phyloP scores from a whole-genome alignment of 139 green algal genomes.

The Haematococcus lacustris region DNA sequence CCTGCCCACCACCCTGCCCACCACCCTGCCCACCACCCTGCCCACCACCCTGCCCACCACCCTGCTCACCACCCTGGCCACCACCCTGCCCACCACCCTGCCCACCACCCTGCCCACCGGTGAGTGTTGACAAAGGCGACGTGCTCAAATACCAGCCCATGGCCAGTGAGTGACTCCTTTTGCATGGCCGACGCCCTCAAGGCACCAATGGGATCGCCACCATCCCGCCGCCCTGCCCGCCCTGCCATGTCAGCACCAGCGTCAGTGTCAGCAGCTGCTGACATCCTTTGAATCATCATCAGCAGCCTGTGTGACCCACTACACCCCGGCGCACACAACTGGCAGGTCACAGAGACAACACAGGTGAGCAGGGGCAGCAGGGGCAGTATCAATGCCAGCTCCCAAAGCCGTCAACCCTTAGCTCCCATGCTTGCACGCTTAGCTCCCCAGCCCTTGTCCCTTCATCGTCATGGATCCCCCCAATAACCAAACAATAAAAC shows the following conservation, averaged over 20 bases:
- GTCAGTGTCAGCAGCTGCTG: not conserved
- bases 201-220: no score
- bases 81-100: not conserved
- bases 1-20: not conserved
- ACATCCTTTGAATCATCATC: not conserved
- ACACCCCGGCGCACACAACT: not conserved
- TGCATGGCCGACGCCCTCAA: not conserved
- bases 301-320: not conserved
- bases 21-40: not conserved
- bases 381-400: no score
- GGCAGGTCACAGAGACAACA: no score
- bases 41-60: not conserved
- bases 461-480: no score
- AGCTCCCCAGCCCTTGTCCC: no score
- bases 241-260: not conserved
- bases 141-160: conserved; percentile 49
- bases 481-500: no score
- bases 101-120: conserved; percentile 7
- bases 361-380: no score
- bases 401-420: no score
- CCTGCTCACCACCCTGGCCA: not conserved
- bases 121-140: conserved; percentile 39
- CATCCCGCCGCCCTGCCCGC: not conserved
- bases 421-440: no score
- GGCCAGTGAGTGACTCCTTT: not conserved